Evolutionary conservation across 345 rosid genomes (phyloP).

Genomic region (Eucalyptus virginea): DNA sequence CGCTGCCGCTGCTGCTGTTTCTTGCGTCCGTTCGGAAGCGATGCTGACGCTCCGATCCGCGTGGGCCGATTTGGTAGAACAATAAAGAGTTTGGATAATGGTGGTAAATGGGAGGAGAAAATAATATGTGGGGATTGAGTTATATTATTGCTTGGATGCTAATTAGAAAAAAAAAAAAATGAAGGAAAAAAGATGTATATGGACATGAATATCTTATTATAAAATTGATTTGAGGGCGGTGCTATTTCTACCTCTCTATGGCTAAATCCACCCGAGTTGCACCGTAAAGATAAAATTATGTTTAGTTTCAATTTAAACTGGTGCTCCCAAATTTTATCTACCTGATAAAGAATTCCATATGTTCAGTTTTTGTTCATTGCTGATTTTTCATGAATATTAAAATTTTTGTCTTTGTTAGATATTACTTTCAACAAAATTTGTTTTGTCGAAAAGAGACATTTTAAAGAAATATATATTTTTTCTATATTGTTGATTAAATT

Average conservation of each 20-base stretch:
- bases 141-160: not conserved
- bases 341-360: not conserved
- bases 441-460: not conserved
- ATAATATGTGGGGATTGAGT: not conserved
- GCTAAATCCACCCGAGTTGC: rapidly evolving
- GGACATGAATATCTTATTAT: not conserved
- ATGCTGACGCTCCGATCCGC: not conserved
- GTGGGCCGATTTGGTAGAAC: not conserved
- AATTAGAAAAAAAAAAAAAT: not conserved
- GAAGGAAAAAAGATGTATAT: not conserved
- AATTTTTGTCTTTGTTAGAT: not conserved
- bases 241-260: no score
- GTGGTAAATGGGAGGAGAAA: not conserved
- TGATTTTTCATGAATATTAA: not conserved
- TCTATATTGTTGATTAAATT: not conserved
- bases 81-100: not conserved
- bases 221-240: not conserved
- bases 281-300: not conserved
- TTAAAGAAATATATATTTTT: no score
- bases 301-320: not conserved
- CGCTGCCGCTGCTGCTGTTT: not conserved
- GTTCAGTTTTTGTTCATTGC: not conserved
- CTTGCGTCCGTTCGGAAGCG: not conserved
- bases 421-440: not conserved
- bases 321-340: not conserved